phyloP scores from a whole-genome alignment of 345 rosid genomes.

The Syzygium aromaticum region DNA sequence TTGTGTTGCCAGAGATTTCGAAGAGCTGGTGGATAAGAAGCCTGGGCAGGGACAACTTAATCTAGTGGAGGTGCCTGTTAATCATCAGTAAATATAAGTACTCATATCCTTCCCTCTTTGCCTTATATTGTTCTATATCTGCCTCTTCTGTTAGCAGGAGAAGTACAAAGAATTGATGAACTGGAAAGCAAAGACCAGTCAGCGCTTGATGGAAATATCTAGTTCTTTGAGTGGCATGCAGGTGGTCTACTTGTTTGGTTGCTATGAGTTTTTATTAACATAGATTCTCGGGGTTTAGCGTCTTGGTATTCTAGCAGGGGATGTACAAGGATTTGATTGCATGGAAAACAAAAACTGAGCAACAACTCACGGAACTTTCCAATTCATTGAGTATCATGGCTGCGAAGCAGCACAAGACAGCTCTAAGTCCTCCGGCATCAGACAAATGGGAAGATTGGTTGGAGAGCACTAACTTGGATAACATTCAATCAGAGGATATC shows the following conservation, averaged over 20 bases:
- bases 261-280: neutral
- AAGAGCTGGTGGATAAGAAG: constrained; percentile 36
- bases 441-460: constrained; percentile 86
- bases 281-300: neutral
- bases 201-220: constrained; percentile 48
- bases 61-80: constrained; percentile 40
- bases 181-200: constrained; percentile 61
- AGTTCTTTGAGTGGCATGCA: constrained; percentile 59
- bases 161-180: constrained; percentile 38
- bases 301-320: constrained; percentile 23
- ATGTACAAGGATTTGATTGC: constrained; percentile 43
- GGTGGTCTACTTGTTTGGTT: constrained; percentile 28
- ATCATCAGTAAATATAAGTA: neutral
- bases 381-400: constrained; percentile 57
- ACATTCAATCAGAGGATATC: constrained; percentile 46
- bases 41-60: constrained; percentile 37
- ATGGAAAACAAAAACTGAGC: constrained; percentile 67
- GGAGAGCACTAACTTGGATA: constrained; percentile 53
- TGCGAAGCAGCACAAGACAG: constrained; percentile 32
- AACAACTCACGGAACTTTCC: constrained; percentile 59
- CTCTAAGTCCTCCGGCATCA: constrained; percentile 38
- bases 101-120: neutral
- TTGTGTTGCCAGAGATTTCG: constrained; percentile 45
- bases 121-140: neutral
- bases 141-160: constrained; percentile 27